Evolutionary conservation across 2,329 filamentous ascomycete genomes (phyloP), one percentile per base, ranked within the genome.

Genomic region (Scedosporium minutisporum): DNA sequence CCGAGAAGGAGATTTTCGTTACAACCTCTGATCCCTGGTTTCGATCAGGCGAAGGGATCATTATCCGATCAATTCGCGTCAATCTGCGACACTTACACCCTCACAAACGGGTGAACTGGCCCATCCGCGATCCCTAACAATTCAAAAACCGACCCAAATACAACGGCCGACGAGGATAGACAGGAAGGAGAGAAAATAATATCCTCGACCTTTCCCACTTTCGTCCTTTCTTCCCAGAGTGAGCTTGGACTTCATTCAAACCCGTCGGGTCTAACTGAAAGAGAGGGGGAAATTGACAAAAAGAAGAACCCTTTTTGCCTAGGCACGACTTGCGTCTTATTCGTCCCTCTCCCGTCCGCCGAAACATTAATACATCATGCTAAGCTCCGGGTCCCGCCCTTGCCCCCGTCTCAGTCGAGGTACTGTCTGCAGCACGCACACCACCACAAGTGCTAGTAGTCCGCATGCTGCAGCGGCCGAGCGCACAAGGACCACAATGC

Each of bases 351-450:
- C 66, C 67, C 66, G 68, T 65, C 65, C 64, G 65, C 68, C 71
- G 69, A 73, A 73, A 72, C 72, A 69, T 72, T 74, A 75, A 70
- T 66, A 64, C 70, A 69, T 71, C 67, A 75, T 76, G 74, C 72
- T 74, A 74, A 71, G 70, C 65, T 66, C 61, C 41, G 53, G 53
- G 53, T 21, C 67, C 14, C 42, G n/a, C 59, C 41, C 29, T 21
- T 33, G 25, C 25, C 42, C 25, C 27, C 27, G 57, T 38, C 57
- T 33, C 25, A 55, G 33, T 38, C 33, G 33, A 38, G 33, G 33
- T 53, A 18, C 48, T 18, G 23, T 57, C 55, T 7, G 16, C 6
- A 9, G 7, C 23, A 57, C 55, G 27, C 55, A 57, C 21, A 57
- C 55, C 7, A 21, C 48, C 48, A n/a, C 18, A 1, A 38, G 33